Percentiles rank a stretch among this genome's conserved stretches.
Conservation (phyloP, 108 stramenopile species). For the Cyclostephanos tholiformis region DNA sequence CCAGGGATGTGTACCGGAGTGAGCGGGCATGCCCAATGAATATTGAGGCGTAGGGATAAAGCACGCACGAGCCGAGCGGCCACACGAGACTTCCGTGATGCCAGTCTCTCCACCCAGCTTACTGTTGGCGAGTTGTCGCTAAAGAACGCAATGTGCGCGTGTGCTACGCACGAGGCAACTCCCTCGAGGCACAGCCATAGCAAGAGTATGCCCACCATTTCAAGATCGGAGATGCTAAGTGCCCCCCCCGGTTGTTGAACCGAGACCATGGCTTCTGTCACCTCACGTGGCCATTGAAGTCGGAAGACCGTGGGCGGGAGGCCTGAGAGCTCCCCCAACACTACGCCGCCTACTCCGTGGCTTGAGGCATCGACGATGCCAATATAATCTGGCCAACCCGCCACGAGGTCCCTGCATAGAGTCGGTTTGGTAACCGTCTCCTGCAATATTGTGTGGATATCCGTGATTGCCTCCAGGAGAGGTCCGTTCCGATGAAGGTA, state of each 20-base stretch:
- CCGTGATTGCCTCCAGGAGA: background rate
- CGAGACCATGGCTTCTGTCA: constrained; percentile 23
- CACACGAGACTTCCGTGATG: background rate
- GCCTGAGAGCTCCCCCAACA: background rate
- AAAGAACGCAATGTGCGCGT: background rate
- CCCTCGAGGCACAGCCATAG: constrained; percentile 20
- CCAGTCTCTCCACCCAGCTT: constrained; percentile 6
- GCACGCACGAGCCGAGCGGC: constrained; percentile 5
- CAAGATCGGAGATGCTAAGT: constrained; percentile 22
- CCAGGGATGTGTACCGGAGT: constrained; percentile 16
- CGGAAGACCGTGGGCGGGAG: background rate
- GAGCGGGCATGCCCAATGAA: background rate
- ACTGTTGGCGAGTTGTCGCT: constrained; percentile 23
- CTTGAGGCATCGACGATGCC: constrained; percentile 10
- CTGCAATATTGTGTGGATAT: background rate
- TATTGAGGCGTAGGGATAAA: background rate
- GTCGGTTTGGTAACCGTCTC: background rate
- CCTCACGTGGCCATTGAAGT: constrained; percentile 16
- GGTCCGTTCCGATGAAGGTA: constrained; percentile 3
- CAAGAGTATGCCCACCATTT: constrained; percentile 30
- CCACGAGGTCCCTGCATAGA: constrained; percentile 8
- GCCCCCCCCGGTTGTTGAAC: background rate
- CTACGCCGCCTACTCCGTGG: constrained; percentile 21
- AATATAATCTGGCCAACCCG: constrained; percentile 11
- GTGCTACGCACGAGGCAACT: too few species aligned